Percentiles rank a stretch among this genome's conserved stretches.
Evolutionary conservation across 2,329 filamentous ascomycete species (phyloP).

Genomic region (Grosmannia huntii): DNA sequence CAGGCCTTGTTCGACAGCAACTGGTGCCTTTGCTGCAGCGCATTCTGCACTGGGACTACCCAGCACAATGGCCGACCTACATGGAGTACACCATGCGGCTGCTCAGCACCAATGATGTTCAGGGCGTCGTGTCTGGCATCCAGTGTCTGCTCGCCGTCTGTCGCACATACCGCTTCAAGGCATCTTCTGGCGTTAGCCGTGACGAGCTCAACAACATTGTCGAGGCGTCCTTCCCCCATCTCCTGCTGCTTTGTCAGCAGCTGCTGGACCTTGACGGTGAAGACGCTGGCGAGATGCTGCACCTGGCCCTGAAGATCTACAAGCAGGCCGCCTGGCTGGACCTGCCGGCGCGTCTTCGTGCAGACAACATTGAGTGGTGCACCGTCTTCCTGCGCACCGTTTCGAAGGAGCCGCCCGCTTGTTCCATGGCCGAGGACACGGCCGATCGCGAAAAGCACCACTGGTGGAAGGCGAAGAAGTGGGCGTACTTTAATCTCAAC

Average conservation of each 20-base stretch:
- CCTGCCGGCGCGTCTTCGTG: conserved; percentile 61
- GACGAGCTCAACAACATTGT: conserved; percentile 91
- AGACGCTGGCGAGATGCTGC: conserved; percentile 93
- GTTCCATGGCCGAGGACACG: conserved; percentile 63
- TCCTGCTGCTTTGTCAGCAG: conserved; percentile 77
- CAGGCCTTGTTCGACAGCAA: conserved; percentile 75
- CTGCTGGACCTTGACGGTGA: conserved; percentile 82
- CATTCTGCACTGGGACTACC: conserved; percentile 92
- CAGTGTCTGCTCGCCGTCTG: conserved; percentile 92
- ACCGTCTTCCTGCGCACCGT: conserved; percentile 87
- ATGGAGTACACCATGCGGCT: conserved; percentile 86
- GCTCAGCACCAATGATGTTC: conserved; percentile 72
- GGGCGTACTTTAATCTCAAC: conserved; percentile 97
- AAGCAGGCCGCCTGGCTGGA: conserved; percentile 98
- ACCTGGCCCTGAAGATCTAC: conserved; percentile 89
- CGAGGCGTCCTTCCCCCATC: conserved; percentile 75
- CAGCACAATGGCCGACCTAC: conserved; percentile 85
- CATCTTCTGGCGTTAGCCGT: conserved; percentile 59
- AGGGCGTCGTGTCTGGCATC: conserved; percentile 80
- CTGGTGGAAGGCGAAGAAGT: conserved; percentile 99
- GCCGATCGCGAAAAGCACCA: conserved; percentile 86
- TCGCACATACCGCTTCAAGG: conserved; percentile 89
- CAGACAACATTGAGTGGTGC: conserved; percentile 88
- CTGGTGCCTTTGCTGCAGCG: conserved; percentile 90
- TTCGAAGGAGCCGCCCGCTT: conserved; percentile 68